Conservation (phyloP, 2,329 filamentous ascomycete genomes). For the Hypoxylon sp. region DNA sequence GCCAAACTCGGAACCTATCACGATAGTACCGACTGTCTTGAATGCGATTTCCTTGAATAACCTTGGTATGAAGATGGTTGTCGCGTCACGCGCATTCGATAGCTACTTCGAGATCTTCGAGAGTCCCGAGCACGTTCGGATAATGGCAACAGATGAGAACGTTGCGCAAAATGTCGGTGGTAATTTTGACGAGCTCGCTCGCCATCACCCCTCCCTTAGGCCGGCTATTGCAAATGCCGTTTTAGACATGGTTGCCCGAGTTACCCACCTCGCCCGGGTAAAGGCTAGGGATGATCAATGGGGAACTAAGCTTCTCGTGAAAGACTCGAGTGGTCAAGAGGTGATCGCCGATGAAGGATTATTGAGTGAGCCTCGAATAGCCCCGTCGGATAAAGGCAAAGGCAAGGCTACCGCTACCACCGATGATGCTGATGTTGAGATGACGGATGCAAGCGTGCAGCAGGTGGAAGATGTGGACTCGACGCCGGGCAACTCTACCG, state of each 20-base stretch:
- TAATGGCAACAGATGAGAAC: slow-evolving; percentile 79
- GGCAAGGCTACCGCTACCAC: slow-evolving; percentile 52
- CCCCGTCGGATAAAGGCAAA: slow-evolving; percentile 56
- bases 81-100: slow-evolving; percentile 84
- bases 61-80: slow-evolving; percentile 87
- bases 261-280: slow-evolving; percentile 79
- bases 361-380: slow-evolving; percentile 45
- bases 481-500: slow-evolving; percentile 37
- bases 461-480: slow-evolving; percentile 44
- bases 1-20: slow-evolving; percentile 89
- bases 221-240: slow-evolving; percentile 86
- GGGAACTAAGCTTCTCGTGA: slow-evolving; percentile 83
- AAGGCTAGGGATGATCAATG: slow-evolving; percentile 78
- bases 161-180: slow-evolving; percentile 82
- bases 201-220: slow-evolving; percentile 90
- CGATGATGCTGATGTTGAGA: slow-evolving; percentile 71
- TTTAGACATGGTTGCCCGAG: slow-evolving; percentile 87
- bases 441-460: slow-evolving; percentile 69
- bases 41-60: slow-evolving; percentile 95
- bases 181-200: slow-evolving; percentile 92
- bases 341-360: slow-evolving; percentile 68
- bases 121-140: slow-evolving; percentile 88
- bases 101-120: slow-evolving; percentile 98
- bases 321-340: slow-evolving; percentile 70
- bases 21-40: slow-evolving; percentile 87